These are phyloP conservation scores for Capronia epimyces DNA, from an alignment of 2,329 filamentous ascomycete genomes.

Conservation along the genomic window DNA sequence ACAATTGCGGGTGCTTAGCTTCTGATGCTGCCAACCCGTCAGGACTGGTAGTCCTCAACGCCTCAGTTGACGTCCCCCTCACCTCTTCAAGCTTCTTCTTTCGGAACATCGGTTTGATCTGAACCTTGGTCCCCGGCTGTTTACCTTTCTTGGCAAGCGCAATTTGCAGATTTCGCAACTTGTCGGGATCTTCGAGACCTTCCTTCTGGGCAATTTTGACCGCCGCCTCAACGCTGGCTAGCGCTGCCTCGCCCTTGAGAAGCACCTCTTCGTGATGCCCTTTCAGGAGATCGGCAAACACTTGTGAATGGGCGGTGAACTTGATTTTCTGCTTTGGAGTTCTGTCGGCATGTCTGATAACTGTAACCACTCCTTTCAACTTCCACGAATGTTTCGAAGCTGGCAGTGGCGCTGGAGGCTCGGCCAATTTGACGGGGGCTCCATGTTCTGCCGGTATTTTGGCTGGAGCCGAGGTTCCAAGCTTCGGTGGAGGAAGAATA, in stretches of 20 bases:
- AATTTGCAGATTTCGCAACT: constrained; percentile 78
- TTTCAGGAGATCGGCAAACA: constrained; percentile 89
- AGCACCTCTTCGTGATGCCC: constrained; percentile 95
- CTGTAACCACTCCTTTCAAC: constrained; percentile 92
- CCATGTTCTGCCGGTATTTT: constrained; percentile 10
- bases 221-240: constrained; percentile 82
- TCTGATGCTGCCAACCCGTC: constrained; percentile 10
- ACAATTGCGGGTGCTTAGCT: neutral
- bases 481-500: constrained; percentile 43
- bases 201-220: constrained; percentile 74
- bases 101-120: constrained; percentile 98
- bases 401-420: constrained; percentile 49
- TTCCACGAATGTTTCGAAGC: constrained; percentile 93
- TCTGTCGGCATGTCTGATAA: constrained; percentile 91
- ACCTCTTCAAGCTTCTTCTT: constrained; percentile 67
- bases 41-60: neutral
- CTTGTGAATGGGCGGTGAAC: constrained; percentile 95
- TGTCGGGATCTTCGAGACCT: constrained; percentile 75
- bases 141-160: constrained; percentile 87
- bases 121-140: constrained; percentile 94
- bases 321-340: constrained; percentile 99
- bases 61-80: constrained; percentile 3
- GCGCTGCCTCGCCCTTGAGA: constrained; percentile 81
- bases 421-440: constrained; percentile 24
- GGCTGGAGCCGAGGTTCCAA: constrained; percentile 16